Base-by-base conservation (phyloP, 176 grass and related monocot species). In the Ensete glaucum region DNA sequence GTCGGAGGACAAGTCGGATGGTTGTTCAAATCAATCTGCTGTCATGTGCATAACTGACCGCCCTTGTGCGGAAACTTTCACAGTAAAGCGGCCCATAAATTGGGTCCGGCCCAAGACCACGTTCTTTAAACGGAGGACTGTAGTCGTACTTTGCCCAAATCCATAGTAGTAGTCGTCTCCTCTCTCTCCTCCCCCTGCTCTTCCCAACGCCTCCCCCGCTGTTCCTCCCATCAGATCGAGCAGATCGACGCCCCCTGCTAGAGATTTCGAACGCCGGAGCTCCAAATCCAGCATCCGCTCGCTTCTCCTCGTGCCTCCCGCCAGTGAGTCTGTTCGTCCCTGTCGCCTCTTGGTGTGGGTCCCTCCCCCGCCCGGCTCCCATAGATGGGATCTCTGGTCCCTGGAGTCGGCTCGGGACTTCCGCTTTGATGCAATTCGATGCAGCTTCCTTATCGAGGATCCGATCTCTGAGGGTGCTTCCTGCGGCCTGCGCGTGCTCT, bases 381-480 rank as follows among this genome's bases (percentile, higher is more conserved):
- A n/a, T 16, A 70, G 48, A 70, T 50, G 67, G 67, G 67, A 70
- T 70, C 67, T 51, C 10, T 50, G 34, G 43, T 51, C 67, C 67
- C 67, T 21, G 67, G 67, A 50, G 16, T 50, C 29, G 67, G 67
- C 43, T 51, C 17, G 16, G 67, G 67, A 14, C 26, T 17, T 17
- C 9, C 17, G 9, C 34, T 2, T 1, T 50, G 67, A 70, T 49
- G 48, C 17, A 70, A 50, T 70, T 5, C 2, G 19, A 50, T 70
- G 67, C 16, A 51, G 48, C 34, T 52, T 70, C 51, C 17, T 13
- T 15, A 50, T 70, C 67, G 9, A n/a, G 54, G 62, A 15, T 51
- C 15, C 5, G 59, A 24, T 59, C 59, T 77, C 53, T 65, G 62
- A 65, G 49, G 62, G 48, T 25, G 14, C 72, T 24, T 54, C 10